Evolutionary conservation across 176 grass and related monocot genomes (phyloP).

Genomic region (Hordeum vulgare): DNA sequence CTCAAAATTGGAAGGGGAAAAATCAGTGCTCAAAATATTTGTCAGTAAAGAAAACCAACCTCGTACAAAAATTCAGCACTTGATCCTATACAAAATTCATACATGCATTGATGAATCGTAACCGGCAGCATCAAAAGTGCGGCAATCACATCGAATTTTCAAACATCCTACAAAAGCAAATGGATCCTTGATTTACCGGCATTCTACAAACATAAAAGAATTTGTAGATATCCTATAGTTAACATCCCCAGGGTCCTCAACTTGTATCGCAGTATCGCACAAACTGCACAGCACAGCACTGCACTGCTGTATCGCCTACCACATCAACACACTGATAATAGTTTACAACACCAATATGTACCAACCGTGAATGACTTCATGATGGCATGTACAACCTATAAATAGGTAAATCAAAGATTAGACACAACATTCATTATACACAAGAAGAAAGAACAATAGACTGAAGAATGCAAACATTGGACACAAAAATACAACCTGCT

Average conservation of each 20-base stretch:
- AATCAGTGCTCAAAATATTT: conserved; percentile 3
- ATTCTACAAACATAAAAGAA: not conserved
- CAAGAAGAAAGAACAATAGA: too few relatives aligned
- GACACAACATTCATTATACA: not conserved
- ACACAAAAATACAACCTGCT: too few relatives aligned
- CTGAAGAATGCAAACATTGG: too few relatives aligned
- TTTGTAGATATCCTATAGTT: conserved; percentile 22
- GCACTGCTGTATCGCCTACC: not conserved
- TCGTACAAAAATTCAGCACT: not conserved
- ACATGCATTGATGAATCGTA: conserved; percentile 7
- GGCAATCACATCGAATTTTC: conserved; percentile 13
- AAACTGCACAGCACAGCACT: too few relatives aligned
- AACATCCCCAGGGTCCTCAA: conserved; percentile 7
- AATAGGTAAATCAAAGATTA: not conserved
- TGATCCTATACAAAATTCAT: conserved; percentile 4
- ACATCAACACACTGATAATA: not conserved
- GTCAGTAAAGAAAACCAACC: not conserved
- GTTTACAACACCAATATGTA: conserved; percentile 28
- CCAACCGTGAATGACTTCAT: not conserved
- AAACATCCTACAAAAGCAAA: conserved; percentile 17
- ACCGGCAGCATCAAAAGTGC: not conserved
- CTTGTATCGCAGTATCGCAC: conserved; percentile 1
- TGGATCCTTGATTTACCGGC: not conserved
- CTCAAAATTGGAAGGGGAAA: not conserved
- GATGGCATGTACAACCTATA: conserved; percentile 3